These are phyloP conservation scores for Gonium pectorale DNA, from an alignment of 139 green algal genomes.

Conservation along the genomic window DNA sequence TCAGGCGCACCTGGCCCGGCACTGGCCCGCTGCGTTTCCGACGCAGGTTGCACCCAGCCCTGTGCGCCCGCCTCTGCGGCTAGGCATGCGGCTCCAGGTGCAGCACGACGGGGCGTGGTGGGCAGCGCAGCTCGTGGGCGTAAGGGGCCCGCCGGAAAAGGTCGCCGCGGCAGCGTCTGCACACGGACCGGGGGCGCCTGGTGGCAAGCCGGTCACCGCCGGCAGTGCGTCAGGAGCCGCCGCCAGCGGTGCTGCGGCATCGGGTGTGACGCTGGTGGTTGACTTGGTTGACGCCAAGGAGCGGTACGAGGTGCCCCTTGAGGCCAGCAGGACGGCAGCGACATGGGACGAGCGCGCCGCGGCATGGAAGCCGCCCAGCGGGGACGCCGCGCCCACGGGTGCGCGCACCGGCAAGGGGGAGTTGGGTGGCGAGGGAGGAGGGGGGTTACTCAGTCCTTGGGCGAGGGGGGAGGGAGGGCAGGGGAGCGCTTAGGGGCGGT, in stretches of 20 bases:
- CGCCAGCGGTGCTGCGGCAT: neutral
- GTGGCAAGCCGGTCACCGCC: no score
- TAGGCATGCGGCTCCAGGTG: constrained; percentile 3
- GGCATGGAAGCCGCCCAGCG: neutral
- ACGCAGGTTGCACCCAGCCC: constrained; percentile 15
- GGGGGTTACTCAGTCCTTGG: no score
- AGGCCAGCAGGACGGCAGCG: neutral
- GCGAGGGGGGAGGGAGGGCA: no score
- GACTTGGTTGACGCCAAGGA: neutral
- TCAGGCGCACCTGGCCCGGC: no score
- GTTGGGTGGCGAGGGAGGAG: no score
- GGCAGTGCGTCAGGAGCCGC: neutral
- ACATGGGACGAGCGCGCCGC: neutral
- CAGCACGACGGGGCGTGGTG: constrained; percentile 31
- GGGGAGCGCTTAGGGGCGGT: no score
- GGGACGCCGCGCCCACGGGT: no score
- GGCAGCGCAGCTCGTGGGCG: neutral
- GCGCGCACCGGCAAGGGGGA: no score
- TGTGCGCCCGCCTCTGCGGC: constrained; percentile 1
- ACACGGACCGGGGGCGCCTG: no score
- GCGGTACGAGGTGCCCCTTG: constrained; percentile 1
- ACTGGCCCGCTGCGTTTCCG: no score
- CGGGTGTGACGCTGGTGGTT: neutral
- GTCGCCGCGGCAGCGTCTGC: neutral
- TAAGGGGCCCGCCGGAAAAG: neutral